Base-by-base conservation (phyloP, 208 protist genomes). In the Leishmania martiniquensis region DNA sequence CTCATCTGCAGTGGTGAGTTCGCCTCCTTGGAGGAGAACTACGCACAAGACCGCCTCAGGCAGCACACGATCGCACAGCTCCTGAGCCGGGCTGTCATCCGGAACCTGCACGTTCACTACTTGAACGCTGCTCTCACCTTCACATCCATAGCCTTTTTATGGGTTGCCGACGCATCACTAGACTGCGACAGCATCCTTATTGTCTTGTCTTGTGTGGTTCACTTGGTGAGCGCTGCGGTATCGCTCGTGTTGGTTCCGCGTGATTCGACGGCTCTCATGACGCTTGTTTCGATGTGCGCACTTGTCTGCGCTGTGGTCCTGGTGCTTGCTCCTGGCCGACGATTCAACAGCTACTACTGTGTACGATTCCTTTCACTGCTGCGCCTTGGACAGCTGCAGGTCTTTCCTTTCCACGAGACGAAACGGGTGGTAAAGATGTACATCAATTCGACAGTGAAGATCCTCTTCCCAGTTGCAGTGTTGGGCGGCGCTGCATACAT, bases 351-450 rank as follows among this genome's bases (percentile, higher is more conserved):
- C 4, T 84, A 81, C 57, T 92, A 92, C 73, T 85, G 81, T 68
- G 52, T 91, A 39, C 83, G 88, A 39, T 96, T 91, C 68, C 32
- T 94, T 0, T 96, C 92, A n/a, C 75, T 94, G 69, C 57, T 94
- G 9, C 89, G 92, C 9, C 47, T 94, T 17, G 84, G 80, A 2
- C 92, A 96, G 77, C 59, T 96, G 4, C 86, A 92, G 79, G 78
- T 92, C 3, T 85, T 86, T 52, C 88, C 85, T 7, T 89, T 93
- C 34, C 63, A 71, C 0, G 55, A 75, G 25, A 77, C 83, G 25
- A 81, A 81, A 15, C 74, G 80, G 22, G 87, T 92, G 54, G 42
- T 89, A n/a, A 83, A 87, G 71, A 78, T 86, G 60, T 93, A 88
- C 71, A 75, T 93, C 12, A 60, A 80, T 25, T 90, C 86, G 1